Percentiles rank a stretch among this genome's conserved stretches.
phyloP scores from a whole-genome alignment of 768 basidiomycete genomes.

The Russula vinacea region DNA sequence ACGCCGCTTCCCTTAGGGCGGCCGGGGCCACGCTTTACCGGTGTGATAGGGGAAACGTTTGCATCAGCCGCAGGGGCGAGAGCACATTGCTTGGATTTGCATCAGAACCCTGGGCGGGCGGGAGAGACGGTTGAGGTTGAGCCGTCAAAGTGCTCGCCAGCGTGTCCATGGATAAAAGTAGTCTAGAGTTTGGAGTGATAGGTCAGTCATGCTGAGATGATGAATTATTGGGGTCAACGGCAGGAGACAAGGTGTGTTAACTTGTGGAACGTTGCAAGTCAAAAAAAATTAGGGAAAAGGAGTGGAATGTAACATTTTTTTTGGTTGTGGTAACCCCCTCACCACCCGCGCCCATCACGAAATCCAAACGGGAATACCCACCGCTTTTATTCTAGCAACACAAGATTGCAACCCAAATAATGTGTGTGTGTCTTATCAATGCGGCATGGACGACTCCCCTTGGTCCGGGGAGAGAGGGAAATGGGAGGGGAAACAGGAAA shows the following conservation, averaged over 20 bases:
- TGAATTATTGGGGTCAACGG: background rate
- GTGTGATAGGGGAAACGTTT: constrained; percentile 27
- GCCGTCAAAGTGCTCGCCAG: constrained; percentile 18
- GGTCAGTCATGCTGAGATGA: background rate
- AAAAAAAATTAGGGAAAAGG: constrained; percentile 6
- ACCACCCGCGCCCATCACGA: background rate
- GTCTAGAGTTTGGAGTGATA: background rate
- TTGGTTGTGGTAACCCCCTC: constrained; percentile 25
- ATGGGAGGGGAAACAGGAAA: background rate
- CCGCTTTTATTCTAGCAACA: constrained; percentile 7
- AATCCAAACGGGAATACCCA: constrained; percentile 21
- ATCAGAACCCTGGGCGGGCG: constrained; percentile 7
- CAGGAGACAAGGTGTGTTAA: background rate
- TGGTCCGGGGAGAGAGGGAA: constrained; percentile 6
- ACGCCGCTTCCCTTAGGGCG: constrained; percentile 79
- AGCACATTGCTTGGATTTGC: background rate
- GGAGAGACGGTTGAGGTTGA: constrained; percentile 17
- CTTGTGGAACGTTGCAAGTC: too few species aligned
- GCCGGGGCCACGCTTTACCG: constrained; percentile 66
- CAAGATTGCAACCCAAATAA: background rate
- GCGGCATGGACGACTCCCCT: constrained; percentile 14
- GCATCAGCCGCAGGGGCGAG: constrained; percentile 7
- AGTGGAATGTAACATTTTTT: constrained; percentile 27
- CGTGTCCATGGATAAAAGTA: constrained; percentile 16
- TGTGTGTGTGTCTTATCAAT: background rate